A percentile compares a stretch with the other conserved stretches of the same genome.
Evolutionary conservation across 1,284 basidiomycete genomes (phyloP).

Genomic region (Ustilago loliicola): DNA sequence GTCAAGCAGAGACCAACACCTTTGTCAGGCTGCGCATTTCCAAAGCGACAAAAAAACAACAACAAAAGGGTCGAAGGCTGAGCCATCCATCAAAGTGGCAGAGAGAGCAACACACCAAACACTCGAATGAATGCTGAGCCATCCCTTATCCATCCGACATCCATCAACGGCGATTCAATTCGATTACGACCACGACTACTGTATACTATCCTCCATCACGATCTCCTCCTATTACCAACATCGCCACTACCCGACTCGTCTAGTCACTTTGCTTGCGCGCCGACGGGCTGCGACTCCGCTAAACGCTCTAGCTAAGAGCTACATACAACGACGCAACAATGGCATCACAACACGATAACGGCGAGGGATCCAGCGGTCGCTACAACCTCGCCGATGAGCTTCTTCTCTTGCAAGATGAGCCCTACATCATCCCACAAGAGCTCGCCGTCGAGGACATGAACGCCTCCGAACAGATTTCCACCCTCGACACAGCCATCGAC

Average conservation of each 20-base stretch:
- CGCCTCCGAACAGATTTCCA: constrained; percentile 48
- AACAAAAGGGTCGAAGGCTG: background rate
- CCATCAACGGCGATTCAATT: background rate
- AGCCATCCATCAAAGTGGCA: background rate
- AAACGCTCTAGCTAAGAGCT: background rate
- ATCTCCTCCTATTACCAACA: background rate
- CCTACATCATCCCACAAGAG: constrained; percentile 63
- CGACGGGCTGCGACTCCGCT: background rate
- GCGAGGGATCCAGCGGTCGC: constrained; percentile 17
- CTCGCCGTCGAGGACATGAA: constrained; percentile 55
- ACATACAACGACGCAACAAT: constrained; percentile 17
- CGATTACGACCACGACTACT: background rate
- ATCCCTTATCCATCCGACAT: background rate
- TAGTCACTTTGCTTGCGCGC: background rate
- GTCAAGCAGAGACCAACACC: background rate
- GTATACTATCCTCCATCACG: background rate
- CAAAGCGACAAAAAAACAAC: background rate
- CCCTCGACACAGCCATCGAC: constrained; percentile 58
- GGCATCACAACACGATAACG: constrained; percentile 19
- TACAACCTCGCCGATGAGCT: constrained; percentile 66
- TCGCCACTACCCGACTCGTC: background rate
- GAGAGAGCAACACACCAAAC: too few species aligned
- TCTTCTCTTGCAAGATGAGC: constrained; percentile 59
- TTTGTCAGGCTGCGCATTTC: background rate
- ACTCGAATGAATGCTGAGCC: background rate